Conservation (phyloP, 768 basidiomycete species). For the Lentinula lateritia region DNA sequence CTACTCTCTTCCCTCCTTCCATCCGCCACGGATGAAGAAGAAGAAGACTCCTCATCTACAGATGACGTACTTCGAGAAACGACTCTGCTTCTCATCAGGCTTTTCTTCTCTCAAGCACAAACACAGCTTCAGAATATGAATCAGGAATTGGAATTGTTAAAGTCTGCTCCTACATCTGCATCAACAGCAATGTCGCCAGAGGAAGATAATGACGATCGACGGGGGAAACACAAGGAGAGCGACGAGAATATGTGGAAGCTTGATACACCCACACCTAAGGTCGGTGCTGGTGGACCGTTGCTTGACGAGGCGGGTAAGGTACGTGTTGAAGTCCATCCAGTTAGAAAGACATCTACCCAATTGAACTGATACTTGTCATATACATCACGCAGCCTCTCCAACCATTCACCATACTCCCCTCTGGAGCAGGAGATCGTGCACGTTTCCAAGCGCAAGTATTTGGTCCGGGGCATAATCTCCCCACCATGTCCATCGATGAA, state of each 20-base stretch:
- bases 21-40: constrained; percentile 16
- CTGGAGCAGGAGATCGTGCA: constrained; percentile 59
- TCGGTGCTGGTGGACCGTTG: constrained; percentile 56
- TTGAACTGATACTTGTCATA: background rate
- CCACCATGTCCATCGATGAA: constrained; percentile 95
- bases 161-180: constrained; percentile 38
- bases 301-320: constrained; percentile 79
- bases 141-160: constrained; percentile 70
- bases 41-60: constrained; percentile 46
- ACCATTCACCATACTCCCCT: constrained; percentile 90
- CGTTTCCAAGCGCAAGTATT: constrained; percentile 80
- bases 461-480: constrained; percentile 74
- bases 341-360: background rate
- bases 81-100: constrained; percentile 63
- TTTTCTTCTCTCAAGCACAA: constrained; percentile 66
- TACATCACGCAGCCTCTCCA: constrained; percentile 63
- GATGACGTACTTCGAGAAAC: constrained; percentile 67
- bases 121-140: constrained; percentile 60
- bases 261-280: constrained; percentile 45
- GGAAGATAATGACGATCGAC: constrained; percentile 27
- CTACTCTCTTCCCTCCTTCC: constrained; percentile 62
- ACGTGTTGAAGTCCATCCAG: constrained; percentile 7
- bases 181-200: constrained; percentile 18
- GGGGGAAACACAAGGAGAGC: constrained; percentile 30
- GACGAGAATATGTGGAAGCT: constrained; percentile 68